Evolutionary conservation across 2,329 filamentous ascomycete genomes (phyloP).

Genomic region (Fusarium subglutinans): DNA sequence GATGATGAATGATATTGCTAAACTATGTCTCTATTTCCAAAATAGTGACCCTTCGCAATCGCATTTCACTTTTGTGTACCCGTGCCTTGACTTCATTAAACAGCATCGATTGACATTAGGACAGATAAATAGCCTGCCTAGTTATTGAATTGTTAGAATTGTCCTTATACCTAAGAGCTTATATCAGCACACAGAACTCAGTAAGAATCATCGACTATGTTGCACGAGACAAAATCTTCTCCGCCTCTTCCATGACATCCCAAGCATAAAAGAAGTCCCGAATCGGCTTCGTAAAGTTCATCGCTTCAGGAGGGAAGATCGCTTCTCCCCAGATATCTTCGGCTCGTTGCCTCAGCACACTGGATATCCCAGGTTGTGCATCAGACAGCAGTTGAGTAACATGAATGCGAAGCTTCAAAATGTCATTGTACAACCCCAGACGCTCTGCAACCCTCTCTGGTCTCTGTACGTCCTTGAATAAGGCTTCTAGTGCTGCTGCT

Average conservation of each 20-base stretch:
- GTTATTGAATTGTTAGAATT: too few species aligned
- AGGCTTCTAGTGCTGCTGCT: background rate
- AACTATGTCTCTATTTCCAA: too few species aligned
- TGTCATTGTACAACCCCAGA: background rate
- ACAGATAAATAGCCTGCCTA: too few species aligned
- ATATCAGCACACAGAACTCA: too few species aligned
- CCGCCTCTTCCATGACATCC: background rate
- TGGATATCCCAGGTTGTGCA: background rate
- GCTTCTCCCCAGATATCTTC: background rate
- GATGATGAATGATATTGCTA: too few species aligned
- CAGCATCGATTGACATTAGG: too few species aligned
- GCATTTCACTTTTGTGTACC: too few species aligned
- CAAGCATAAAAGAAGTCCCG: background rate
- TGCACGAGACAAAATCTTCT: background rate
- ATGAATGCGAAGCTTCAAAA: background rate
- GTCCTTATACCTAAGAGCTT: too few species aligned
- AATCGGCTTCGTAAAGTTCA: background rate
- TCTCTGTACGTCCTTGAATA: background rate
- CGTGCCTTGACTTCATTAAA: too few species aligned
- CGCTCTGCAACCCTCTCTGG: fast-evolving
- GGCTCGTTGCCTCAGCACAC: background rate
- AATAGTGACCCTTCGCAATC: too few species aligned
- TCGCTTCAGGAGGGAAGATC: background rate
- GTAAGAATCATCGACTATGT: too few species aligned
- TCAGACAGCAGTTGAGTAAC: background rate